Evolutionary conservation across 768 basidiomycete genomes (phyloP), one percentile per base, ranked within the genome.

Genomic region (Collybiopsis confluens): DNA sequence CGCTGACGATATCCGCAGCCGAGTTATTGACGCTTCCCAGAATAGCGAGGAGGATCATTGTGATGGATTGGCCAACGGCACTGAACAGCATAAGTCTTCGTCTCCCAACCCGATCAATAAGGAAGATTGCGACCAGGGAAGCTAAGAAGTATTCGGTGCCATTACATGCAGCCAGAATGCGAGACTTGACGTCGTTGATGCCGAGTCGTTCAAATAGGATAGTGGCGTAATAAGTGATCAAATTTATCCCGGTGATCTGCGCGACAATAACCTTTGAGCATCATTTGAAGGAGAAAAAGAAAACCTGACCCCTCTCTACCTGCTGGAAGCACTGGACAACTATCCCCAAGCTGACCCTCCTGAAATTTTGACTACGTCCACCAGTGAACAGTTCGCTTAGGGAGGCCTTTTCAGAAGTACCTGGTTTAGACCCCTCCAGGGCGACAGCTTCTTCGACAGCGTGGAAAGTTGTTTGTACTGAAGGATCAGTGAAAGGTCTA

Each of bases 91-190:
- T 85, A 37, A 90, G 72, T 54, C 79, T 79, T 51, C 89, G 80
- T 54, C 89, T 80, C 48, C 88, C 89, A 58, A 88, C 75, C 24
- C 79, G 77, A 61, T 91, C 89, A 55, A 90, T 83, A 57, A 86
- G 73, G 62, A 74, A 77, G 63, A 91, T 86, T 16, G 86, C 86
- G 55, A 87, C 68, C 27, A 88, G 74, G 30, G 87, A 89, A 52
- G 85, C 84, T 53, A 86, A 73, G 59, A 83, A 82, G 59, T 86
- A 84, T 71, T 88, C 84, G 40, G 87, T 84, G 58, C 82, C 83
- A 58, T 86, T 87, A 52, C 80, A 82, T 44, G 85, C 82, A 16
- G 82, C 78, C 54, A 84, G 78, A 48, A 86, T 78, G 40, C 82
- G 76, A 1, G 82, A 81, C 44, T 81, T 79, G 28, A 76, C 73